A percentile compares a stretch with the other conserved stretches of the same genome.
These are phyloP conservation scores for Scedosporium minutisporum DNA, from an alignment of 2,329 filamentous ascomycete species.

Conservation along the genomic window DNA sequence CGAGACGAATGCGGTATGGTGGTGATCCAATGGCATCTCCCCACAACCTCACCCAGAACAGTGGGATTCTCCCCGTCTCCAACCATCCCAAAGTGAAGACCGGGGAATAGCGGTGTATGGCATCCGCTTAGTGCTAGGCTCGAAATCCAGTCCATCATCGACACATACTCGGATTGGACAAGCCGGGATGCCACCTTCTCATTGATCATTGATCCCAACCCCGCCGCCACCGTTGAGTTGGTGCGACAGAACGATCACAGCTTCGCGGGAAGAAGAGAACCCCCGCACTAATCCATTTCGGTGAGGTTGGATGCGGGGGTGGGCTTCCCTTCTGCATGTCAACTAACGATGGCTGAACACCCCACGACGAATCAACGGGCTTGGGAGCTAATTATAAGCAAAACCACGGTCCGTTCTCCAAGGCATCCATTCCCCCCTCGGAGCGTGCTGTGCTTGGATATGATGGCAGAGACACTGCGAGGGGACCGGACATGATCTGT, in stretches of 20 bases:
- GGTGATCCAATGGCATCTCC: neutral
- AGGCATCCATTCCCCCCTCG: too few relatives aligned
- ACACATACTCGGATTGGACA: neutral
- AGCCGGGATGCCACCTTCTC: neutral
- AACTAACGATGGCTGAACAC: neutral
- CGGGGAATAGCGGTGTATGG: neutral
- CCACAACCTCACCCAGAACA: neutral
- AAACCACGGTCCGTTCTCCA: too few relatives aligned
- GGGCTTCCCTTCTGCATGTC: neutral
- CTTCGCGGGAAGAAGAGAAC: neutral
- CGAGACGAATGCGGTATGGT: neutral
- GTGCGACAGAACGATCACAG: neutral
- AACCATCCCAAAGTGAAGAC: neutral
- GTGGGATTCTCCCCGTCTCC: too few relatives aligned
- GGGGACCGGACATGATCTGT: too few relatives aligned
- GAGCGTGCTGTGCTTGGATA: too few relatives aligned
- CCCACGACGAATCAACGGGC: too few relatives aligned
- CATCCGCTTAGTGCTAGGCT: neutral
- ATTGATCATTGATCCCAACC: neutral
- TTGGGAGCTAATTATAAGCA: too few relatives aligned
- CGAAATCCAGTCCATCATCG: neutral
- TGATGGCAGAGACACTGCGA: too few relatives aligned
- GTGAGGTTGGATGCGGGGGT: neutral
- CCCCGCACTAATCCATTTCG: slow-evolving; percentile 1
- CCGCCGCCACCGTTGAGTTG: neutral